These are phyloP conservation scores for Xerocomus potaroensis DNA, from an alignment of 768 basidiomycete species.

Conservation along the genomic window DNA sequence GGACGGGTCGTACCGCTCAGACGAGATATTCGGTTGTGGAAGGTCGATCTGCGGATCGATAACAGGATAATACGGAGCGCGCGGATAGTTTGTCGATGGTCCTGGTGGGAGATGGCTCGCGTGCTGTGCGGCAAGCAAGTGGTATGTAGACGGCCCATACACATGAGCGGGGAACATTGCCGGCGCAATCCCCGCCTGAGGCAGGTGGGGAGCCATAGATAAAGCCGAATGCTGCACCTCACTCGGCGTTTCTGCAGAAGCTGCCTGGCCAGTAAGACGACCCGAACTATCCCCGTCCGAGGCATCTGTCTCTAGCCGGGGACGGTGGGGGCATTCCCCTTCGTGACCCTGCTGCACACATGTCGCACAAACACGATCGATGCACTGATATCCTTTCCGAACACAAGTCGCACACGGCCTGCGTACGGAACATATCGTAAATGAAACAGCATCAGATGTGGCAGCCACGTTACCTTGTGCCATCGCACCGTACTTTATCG, in stretches of 20 bases:
- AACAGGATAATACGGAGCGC: slow-evolving; percentile 35
- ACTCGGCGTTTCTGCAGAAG: not conserved
- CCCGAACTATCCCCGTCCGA: slow-evolving; percentile 25
- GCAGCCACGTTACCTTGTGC: slow-evolving; percentile 40
- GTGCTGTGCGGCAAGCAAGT: slow-evolving; percentile 23
- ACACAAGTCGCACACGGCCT: slow-evolving; percentile 50
- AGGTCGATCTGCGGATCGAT: slow-evolving; percentile 37
- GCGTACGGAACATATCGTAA: slow-evolving; percentile 7
- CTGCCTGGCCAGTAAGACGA: slow-evolving; percentile 1
- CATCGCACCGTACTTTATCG: slow-evolving; percentile 61
- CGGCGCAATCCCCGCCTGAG: slow-evolving; percentile 17
- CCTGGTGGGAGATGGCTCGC: slow-evolving; percentile 21
- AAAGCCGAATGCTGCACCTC: slow-evolving; percentile 11
- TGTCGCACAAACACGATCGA: slow-evolving; percentile 44
- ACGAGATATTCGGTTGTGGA: slow-evolving; percentile 31
- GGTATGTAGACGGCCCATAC: slow-evolving; percentile 29
- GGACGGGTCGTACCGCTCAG: slow-evolving; percentile 31
- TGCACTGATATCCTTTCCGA: slow-evolving; percentile 49
- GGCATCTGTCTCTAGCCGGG: slow-evolving; percentile 17
- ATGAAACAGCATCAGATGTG: slow-evolving; percentile 1
- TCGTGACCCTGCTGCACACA: slow-evolving; percentile 44
- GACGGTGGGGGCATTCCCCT: slow-evolving; percentile 44
- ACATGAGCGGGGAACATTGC: slow-evolving; percentile 23
- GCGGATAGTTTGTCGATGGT: slow-evolving; percentile 23
- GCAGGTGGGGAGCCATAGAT: slow-evolving; percentile 10